Base-by-base conservation (phyloP, 2,329 filamentous ascomycete species). In the Thielaviopsis cerberus region DNA sequence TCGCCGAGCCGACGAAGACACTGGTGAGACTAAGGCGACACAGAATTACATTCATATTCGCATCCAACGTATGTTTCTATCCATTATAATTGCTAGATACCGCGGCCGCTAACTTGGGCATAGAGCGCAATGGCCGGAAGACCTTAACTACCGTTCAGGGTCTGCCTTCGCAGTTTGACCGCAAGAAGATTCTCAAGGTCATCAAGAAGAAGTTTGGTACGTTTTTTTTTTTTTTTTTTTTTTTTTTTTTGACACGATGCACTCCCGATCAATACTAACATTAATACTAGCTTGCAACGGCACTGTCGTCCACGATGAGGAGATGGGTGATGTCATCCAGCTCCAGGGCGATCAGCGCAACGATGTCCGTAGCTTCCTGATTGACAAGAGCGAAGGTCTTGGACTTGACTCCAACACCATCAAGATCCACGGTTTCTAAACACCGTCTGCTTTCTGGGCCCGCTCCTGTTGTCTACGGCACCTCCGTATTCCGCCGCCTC, bases 1-100 rank as follows among this genome's bases (percentile, higher is more conserved):
- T 98, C 88, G 92, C 92, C 85, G 92, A 97, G 92, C 90, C 83
- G 92, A 96, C 88, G 91, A 96, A 85, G 90, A 94, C 75, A 89
- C 86, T 74, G 90, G 89, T 80, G 87, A 94, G 77, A 85, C 83
- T 72, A 92, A 92, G 77, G 86, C 92, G 80, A 83, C 86, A 72
- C 88, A 94, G 77, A 94, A 94, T 76, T 95, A 96, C 74, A 95
- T 97, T 74, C 92, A 97, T 78, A 97, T 98, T 75, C 90, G 92
- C 76, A 97, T 97, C 73, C 92, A 98, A 74, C 92, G 91, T 97
- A 83, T 70, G 86, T 83, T 15, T 22, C 8, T n/a, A 3, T 10
- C 41, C n/a, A 7, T 7, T 17, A 48, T 48, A 22, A 22, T 22
- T 10, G 4, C 20, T 6, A 7, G 22, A 41, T 24, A 57, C 37